Evolutionary conservation across 495 filamentous ascomycete genomes (phyloP).

Genomic region (Cenococcum geophilum): DNA sequence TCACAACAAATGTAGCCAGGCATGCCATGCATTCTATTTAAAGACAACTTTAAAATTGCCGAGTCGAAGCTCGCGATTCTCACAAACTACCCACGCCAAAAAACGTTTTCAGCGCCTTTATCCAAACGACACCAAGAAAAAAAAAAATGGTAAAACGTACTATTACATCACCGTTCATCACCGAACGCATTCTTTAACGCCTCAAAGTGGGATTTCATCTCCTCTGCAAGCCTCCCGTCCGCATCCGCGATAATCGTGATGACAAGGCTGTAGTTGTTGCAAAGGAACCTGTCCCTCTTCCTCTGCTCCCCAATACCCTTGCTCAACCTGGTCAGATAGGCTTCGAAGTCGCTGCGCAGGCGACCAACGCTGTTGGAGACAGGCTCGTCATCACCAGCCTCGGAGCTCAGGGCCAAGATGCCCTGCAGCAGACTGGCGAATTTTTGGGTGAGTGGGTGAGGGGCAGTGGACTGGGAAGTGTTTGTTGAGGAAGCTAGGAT

Average conservation of each 20-base stretch:
- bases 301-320: conserved; percentile 64
- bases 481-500: conserved; percentile 53
- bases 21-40: no score
- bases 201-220: conserved; percentile 66
- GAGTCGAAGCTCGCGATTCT: no score
- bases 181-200: conserved; percentile 45
- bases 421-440: conserved; percentile 87
- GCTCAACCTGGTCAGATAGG: conserved; percentile 63
- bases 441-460: conserved; percentile 83
- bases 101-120: not conserved
- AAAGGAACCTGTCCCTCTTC: conserved; percentile 80
- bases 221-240: conserved; percentile 68
- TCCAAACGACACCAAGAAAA: not conserved
- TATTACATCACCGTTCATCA: conserved; percentile 13
- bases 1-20: no score
- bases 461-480: conserved; percentile 70
- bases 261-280: conserved; percentile 89
- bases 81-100: no score
- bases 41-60: no score
- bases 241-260: conserved; percentile 84
- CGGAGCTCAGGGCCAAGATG: conserved; percentile 71
- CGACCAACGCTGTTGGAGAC: conserved; percentile 71
- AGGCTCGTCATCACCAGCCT: conserved; percentile 89
- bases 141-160: not conserved
- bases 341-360: conserved; percentile 70